A percentile compares a stretch with the other conserved stretches of the same genome.
Conservation (phyloP, 2,329 filamentous ascomycete genomes). For the Macroventuria anomochaeta region DNA sequence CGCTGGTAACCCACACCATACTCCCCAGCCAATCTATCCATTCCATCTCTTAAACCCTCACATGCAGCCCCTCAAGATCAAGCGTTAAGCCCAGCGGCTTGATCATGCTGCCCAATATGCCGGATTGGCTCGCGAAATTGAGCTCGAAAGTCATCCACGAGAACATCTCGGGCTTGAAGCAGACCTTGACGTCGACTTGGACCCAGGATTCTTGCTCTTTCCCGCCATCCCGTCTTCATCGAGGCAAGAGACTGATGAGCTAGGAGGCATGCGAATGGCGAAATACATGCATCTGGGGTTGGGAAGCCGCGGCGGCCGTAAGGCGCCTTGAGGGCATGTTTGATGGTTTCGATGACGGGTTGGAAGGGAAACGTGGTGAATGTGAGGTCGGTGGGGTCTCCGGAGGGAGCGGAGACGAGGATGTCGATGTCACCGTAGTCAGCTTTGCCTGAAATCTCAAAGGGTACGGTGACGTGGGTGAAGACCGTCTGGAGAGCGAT, state of each 20-base stretch:
- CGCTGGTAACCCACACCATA: slow-evolving; percentile 30
- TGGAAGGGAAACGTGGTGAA: slow-evolving; percentile 21
- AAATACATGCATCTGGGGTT: slow-evolving; percentile 33
- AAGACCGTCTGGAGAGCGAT: slow-evolving; percentile 27
- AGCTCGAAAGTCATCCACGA: slow-evolving; percentile 32
- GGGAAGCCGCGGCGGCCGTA: slow-evolving; percentile 27
- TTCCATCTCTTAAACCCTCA: slow-evolving; percentile 37
- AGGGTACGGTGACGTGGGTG: slow-evolving; percentile 31
- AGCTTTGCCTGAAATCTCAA: slow-evolving; percentile 34
- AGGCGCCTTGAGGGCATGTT: slow-evolving; percentile 21
- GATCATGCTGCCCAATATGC: slow-evolving; percentile 35
- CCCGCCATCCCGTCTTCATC: neutral
- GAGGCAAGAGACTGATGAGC: neutral
- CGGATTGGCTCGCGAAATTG: slow-evolving; percentile 31
- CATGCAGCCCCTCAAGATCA: slow-evolving; percentile 30
- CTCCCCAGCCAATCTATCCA: slow-evolving; percentile 24
- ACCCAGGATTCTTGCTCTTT: slow-evolving; percentile 21
- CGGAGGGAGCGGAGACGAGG: slow-evolving; percentile 25
- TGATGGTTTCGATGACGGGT: slow-evolving; percentile 21
- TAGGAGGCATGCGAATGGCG: slow-evolving; percentile 19
- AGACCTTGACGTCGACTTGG: slow-evolving; percentile 39
- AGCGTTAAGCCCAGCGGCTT: slow-evolving; percentile 38
- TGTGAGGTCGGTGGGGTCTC: neutral
- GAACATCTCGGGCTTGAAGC: slow-evolving; percentile 25
- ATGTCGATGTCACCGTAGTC: slow-evolving; percentile 37